These are phyloP conservation scores for Lasiosphaeria miniovina DNA, from an alignment of 495 filamentous ascomycete genomes.

Conservation along the genomic window DNA sequence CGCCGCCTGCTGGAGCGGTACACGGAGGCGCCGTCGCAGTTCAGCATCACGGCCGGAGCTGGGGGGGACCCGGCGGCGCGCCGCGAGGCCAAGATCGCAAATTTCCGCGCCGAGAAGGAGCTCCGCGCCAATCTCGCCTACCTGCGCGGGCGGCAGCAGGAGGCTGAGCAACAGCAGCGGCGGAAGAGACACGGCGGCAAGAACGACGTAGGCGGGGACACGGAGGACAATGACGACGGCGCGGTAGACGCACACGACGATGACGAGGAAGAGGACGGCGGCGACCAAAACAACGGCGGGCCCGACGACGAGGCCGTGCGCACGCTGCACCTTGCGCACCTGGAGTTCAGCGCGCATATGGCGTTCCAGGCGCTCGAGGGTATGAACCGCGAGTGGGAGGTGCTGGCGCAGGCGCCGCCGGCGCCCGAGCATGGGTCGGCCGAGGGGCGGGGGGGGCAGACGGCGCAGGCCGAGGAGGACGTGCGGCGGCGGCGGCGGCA, in stretches of 20 bases:
- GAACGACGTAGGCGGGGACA: no score
- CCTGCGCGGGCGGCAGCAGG: slow-evolving; percentile 42
- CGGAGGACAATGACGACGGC: no score
- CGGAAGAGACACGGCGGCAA: no score
- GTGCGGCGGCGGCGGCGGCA: slow-evolving; percentile 43
- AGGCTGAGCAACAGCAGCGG: slow-evolving; percentile 23
- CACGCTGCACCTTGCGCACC: slow-evolving; percentile 69
- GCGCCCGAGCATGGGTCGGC: slow-evolving; percentile 25
- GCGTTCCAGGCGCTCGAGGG: slow-evolving; percentile 83
- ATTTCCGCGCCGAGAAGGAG: slow-evolving; percentile 83
- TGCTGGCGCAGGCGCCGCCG: slow-evolving; percentile 69
- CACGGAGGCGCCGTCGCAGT: slow-evolving; percentile 59
- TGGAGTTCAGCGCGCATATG: slow-evolving; percentile 70
- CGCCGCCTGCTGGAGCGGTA: slow-evolving; percentile 70
- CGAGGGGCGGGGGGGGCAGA: slow-evolving; percentile 21
- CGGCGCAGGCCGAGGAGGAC: slow-evolving; percentile 36
- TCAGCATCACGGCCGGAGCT: slow-evolving; percentile 66
- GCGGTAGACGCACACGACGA: background rate
- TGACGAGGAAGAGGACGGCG: slow-evolving; percentile 63
- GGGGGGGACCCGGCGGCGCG: slow-evolving; percentile 64
- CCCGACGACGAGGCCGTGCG: slow-evolving; percentile 77
- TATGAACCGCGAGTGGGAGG: slow-evolving; percentile 75
- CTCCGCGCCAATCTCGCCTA: slow-evolving; percentile 75
- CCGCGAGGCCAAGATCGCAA: slow-evolving; percentile 77
- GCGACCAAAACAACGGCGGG: slow-evolving; percentile 34